These are phyloP conservation scores for Lignosus rhinocerotis DNA, from an alignment of 1,284 basidiomycete species.

Conservation along the genomic window DNA sequence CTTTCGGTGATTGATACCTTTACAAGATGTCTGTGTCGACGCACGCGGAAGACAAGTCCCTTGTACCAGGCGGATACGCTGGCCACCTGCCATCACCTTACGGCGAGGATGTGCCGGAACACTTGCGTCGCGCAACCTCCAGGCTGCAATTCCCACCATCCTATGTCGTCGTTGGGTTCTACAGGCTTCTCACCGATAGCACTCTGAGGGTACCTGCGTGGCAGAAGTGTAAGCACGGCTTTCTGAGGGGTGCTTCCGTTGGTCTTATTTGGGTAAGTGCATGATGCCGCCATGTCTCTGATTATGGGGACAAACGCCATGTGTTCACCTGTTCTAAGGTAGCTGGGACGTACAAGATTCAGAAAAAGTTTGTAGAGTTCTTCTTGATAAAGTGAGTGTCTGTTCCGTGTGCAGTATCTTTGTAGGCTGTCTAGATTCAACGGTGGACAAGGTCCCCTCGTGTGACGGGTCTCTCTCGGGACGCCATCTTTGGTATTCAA, in stretches of 20 bases:
- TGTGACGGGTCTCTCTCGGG: conserved; percentile 63
- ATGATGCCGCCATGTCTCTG: background rate
- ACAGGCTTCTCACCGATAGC: conserved; percentile 68
- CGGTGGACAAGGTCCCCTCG: conserved; percentile 53
- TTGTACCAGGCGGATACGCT: conserved; percentile 24
- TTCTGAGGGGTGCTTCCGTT: conserved; percentile 57
- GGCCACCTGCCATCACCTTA: conserved; percentile 19
- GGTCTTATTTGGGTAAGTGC: conserved; percentile 65
- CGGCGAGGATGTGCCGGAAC: conserved; percentile 40
- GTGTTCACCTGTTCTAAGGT: conserved; percentile 41
- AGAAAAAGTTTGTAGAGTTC: conserved; percentile 59
- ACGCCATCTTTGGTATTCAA: conserved; percentile 62
- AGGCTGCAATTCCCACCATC: conserved; percentile 72
- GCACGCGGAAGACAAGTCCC: background rate
- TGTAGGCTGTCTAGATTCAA: background rate
- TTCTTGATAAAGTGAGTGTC: conserved; percentile 62
- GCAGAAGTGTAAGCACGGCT: conserved; percentile 75
- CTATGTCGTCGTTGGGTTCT: conserved; percentile 75
- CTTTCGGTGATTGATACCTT: background rate
- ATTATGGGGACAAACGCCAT: too few species aligned
- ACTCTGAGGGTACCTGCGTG: conserved; percentile 67
- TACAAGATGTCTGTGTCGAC: background rate
- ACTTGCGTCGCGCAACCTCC: conserved; percentile 50
- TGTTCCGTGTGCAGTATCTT: background rate
- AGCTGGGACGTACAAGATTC: conserved; percentile 62